Evolutionary conservation across 441 rosid genomes (phyloP).

Genomic region (Corymbia calophylla): DNA sequence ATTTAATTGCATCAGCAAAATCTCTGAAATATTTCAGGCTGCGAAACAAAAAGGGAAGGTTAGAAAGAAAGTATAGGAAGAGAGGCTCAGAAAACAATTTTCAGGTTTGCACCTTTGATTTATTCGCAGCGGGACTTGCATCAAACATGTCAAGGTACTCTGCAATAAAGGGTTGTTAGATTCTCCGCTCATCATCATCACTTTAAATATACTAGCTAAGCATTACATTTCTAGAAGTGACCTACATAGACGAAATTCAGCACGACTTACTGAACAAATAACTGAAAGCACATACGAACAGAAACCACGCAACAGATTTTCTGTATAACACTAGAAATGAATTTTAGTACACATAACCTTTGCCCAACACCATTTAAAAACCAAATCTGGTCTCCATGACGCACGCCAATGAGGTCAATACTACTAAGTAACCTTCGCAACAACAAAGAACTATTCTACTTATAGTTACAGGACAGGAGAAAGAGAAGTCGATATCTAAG

Average conservation of each 20-base stretch:
- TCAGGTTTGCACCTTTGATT: neutral
- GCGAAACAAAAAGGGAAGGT: neutral
- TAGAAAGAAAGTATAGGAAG: neutral
- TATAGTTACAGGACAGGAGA: neutral
- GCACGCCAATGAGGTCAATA: neutral
- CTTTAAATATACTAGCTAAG: neutral
- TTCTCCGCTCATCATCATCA: neutral
- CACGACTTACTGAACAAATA: too few relatives aligned
- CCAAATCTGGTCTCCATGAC: too few relatives aligned
- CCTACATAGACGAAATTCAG: too few relatives aligned
- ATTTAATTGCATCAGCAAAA: constrained; percentile 59
- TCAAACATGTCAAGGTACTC: neutral
- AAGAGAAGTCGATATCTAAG: neutral
- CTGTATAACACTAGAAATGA: too few relatives aligned
- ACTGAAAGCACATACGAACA: too few relatives aligned
- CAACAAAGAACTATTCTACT: neutral
- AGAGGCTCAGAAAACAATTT: too few relatives aligned
- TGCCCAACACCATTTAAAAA: too few relatives aligned
- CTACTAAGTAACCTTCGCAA: neutral
- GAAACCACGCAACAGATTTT: too few relatives aligned
- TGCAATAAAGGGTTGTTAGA: neutral
- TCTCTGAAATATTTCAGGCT: constrained; percentile 83
- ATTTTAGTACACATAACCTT: too few relatives aligned
- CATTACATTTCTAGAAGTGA: too few relatives aligned
- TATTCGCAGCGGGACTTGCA: neutral